Evolutionary conservation across 2,329 filamentous ascomycete genomes (phyloP).

Genomic region (Penicillium rolfsii): DNA sequence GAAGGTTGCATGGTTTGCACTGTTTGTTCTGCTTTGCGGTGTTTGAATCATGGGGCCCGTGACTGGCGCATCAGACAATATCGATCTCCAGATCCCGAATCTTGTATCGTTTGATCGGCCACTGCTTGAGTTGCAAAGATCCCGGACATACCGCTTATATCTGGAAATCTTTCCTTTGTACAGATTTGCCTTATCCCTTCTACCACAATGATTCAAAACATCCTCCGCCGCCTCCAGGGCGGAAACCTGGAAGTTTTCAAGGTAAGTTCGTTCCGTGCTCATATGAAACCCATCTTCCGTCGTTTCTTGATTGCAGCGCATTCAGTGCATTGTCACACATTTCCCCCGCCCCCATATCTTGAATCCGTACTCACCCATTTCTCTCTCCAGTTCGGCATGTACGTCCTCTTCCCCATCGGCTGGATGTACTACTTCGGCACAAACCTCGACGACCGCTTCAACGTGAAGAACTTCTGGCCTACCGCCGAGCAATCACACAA

Average conservation of each 20-base stretch:
- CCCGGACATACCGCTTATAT: background rate
- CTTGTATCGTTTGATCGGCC: background rate
- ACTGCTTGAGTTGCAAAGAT: background rate
- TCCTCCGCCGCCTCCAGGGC: slow-evolving; percentile 67
- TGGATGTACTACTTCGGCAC: slow-evolving; percentile 99
- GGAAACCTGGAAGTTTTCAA: slow-evolving; percentile 95
- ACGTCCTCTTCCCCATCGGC: slow-evolving; percentile 97
- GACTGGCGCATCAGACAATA: slow-evolving; percentile 14
- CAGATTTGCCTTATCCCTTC: background rate
- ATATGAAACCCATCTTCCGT: background rate
- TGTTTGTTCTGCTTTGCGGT: slow-evolving; percentile 13
- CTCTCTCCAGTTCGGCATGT: slow-evolving; percentile 81
- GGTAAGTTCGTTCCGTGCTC: slow-evolving; percentile 54
- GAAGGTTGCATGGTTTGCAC: background rate
- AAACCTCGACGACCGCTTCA: slow-evolving; percentile 91
- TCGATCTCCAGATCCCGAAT: slow-evolving; percentile 1
- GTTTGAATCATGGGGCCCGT: slow-evolving; percentile 20
- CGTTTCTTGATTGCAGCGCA: background rate
- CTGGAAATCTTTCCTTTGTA: background rate
- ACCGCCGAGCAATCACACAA: slow-evolving; percentile 60
- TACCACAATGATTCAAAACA: slow-evolving; percentile 41
- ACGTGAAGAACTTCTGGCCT: slow-evolving; percentile 92
- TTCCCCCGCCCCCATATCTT: background rate
- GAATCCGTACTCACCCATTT: background rate
- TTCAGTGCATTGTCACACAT: background rate